Evolutionary conservation across 2,329 filamentous ascomycete genomes (phyloP), one percentile per base, ranked within the genome.

Genomic region (Curvularia verruculosa): DNA sequence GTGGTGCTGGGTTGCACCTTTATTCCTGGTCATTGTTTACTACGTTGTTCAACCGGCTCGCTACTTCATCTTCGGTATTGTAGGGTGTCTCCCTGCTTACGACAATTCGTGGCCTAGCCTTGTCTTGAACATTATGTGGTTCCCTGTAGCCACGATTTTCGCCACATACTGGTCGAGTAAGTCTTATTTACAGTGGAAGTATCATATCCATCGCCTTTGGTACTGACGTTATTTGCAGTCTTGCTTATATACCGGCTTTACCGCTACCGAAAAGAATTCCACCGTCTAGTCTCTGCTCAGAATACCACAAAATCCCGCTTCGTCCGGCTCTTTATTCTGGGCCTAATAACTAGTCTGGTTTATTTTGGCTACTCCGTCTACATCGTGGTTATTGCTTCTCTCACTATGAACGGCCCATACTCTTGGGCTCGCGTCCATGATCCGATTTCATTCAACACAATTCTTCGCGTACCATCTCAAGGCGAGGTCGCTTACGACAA

Each of bases 161-260:
- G 84, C 80, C 23, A 75, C 77, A 3, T 85, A 82, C 68, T 89
- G 86, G 68, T 83, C 86, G 45, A 74, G 87, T 88, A 77, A 71
- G 82, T 77, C 18, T 26, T 40, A 1, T 7, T n/a, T 28, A 5
- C 4, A 26, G 23, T 46, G 26, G 43, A 31, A 40, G 13, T 6
- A 19, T 7, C 12, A 26, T 23, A 12, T 12, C 8, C n/a, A 23
- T 5, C 10, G 12, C 5, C 5, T 43, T n/a, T 9, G 28, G 18
- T 19, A 28, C 36, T 13, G 31, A 50, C 9, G 63, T 3, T 1
- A 8, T 1, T 7, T 9, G 40, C 56, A 89, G 87, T 78, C 9
- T 71, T 89, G 24, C 82, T 89, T 4, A 69, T 88, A 28, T 76
- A 81, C 58, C 86, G 87, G n/a, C 80, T 90, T 31, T 79, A 80